Base-by-base conservation (phyloP, 306 rosid genomes). In the Calophaca sinica region DNA sequence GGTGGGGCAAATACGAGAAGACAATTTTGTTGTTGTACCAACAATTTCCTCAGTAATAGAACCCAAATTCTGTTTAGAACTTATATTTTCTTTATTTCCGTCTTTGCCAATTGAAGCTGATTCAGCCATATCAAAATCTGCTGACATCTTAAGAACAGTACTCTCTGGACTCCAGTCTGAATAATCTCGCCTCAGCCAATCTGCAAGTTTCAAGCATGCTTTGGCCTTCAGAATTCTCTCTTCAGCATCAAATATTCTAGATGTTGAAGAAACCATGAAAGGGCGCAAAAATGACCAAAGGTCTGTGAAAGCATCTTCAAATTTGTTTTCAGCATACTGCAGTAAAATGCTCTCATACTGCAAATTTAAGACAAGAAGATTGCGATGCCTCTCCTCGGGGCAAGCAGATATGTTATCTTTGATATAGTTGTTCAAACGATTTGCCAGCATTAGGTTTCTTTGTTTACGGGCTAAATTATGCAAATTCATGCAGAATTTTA, bases 161-260 rank as follows among this genome's bases (percentile, higher is more conserved):
- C 53, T 72, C 84, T 81, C 79, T 32, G 83, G 83, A 81, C 81
- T 86, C 78, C 84, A 82, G 71, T 81, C 91, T 51, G 89, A 74
- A 78, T 80, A 83, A 77, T 87, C 89, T 81, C 67, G 85, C 68
- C 82, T 84, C 65, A 93, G 75, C 98, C 98, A 93, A 65, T 76
- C 76, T 31, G 98, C 84, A 13, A 93, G 91, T 81, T 91, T 93
- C 84, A 93, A 87, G 87, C 96, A 93, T 71, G 96, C 97, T 83
- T 87, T 91, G 81, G 97, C 98, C 80, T 87, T 91, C 82, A 93
- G 79, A 85, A 78, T 67, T 80, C 83, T 77, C 79, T 86, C 91
- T 73, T 85, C 94, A 55, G 73, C 72, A 55, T 83, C 77, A 71
- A 81, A 75, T 62, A 72, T 72, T 68, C 42, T 11, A 62, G 86